Evolutionary conservation across 805 yeast genomes (phyloP), one percentile per base, ranked within the genome.

Genomic region (Hyphopichia homilentoma): DNA sequence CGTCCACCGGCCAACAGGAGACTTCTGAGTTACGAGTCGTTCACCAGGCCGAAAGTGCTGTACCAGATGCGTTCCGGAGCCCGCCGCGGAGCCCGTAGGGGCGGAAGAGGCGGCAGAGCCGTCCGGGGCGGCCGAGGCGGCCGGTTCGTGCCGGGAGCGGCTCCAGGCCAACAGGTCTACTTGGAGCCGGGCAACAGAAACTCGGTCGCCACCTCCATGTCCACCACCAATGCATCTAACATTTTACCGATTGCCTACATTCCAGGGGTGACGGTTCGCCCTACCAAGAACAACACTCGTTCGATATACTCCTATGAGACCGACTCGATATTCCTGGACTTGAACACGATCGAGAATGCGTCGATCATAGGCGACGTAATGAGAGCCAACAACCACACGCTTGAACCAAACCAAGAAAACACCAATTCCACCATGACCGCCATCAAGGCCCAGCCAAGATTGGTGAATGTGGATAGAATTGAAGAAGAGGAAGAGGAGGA

Each of bases 201-300:
- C 39, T 63, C 70, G 9, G 59, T 60, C 46, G 83, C 89, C 6
- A 74, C 84, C 19, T 75, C 88, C 5, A 75, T 81, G 9, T 62
- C 70, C 23, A 68, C 81, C 29, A 81, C 93, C 7, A 77, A 82
- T 46, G 94, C 94, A 4, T 84, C 95, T 9, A 88, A 89, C 56
- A 79, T 89, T 42, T 73, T 89, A 39, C 96, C 96, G 13, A 82
- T 90, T 36, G 95, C 95, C 2, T 89, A 88, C 52, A 85, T 89
- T 38, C 97, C 97, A 0, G 97, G 97, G 22, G 96, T 88, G 27
- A 84, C 88, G 4, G 76, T 78, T 15, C 65, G 81, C 16, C 70
- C 75, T 29, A 64, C 68, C 6, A 60, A 60, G 34, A 62, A 65
- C 44, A 62, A 65, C 59, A 47, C 68, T 44, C 44, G 73, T 50